A percentile compares a stretch with the other conserved stretches of the same genome.
Evolutionary conservation across 768 basidiomycete genomes (phyloP).

Genomic region (Exidia glandulosa): DNA sequence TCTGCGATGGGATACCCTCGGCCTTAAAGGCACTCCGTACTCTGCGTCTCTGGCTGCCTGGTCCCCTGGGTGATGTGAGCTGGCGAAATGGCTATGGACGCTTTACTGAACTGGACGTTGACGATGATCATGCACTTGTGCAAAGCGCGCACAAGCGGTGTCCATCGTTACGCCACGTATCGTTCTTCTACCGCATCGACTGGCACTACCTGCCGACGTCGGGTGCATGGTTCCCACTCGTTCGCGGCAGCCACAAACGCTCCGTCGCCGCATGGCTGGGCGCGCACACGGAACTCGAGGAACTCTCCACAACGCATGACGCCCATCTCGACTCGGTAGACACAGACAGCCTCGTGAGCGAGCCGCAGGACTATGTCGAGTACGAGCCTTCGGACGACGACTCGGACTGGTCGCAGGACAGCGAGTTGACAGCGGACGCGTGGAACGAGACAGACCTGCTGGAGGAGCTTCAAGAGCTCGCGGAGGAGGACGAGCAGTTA

Average conservation of each 20-base stretch:
- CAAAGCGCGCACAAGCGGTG: neutral
- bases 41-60: neutral
- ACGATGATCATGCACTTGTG: neutral
- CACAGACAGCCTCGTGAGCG: neutral
- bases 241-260: neutral
- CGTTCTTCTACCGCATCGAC: neutral
- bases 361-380: neutral
- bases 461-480: neutral
- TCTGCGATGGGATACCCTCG: neutral
- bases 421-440: too few relatives aligned
- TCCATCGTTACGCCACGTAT: neutral
- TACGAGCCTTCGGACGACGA: neutral
- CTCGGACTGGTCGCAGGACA: neutral
- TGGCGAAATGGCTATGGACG: neutral
- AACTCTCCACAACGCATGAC: neutral
- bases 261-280: too few relatives aligned
- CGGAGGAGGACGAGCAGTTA: neutral
- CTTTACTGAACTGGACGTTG: too few relatives aligned
- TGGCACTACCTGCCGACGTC: neutral
- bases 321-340: neutral
- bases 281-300: neutral
- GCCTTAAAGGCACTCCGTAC: neutral
- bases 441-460: too few relatives aligned
- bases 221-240: neutral
- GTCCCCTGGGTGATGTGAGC: neutral